These are phyloP conservation scores for Crithidia sp. DNA, from an alignment of 208 protist species.

Conservation along the genomic window DNA sequence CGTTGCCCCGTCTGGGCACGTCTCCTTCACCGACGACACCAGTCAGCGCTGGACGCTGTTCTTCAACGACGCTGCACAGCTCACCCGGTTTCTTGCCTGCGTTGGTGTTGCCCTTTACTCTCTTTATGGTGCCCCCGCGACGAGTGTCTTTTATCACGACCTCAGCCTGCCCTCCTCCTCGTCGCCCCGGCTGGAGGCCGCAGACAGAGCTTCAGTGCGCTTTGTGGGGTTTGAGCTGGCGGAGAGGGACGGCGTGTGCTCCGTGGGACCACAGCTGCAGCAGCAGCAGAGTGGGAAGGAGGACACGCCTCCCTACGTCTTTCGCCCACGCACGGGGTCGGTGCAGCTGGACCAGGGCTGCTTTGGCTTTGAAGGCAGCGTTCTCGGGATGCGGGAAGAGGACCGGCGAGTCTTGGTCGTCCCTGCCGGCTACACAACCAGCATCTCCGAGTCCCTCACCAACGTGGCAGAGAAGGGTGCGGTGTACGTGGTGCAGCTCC, in stretches of 20 bases:
- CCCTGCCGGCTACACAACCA: constrained; percentile 30
- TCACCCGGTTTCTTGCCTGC: constrained; percentile 56
- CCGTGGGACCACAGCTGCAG: constrained; percentile 9
- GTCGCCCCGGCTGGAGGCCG: constrained; percentile 40
- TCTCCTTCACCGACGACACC: constrained; percentile 69
- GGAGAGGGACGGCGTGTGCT: constrained; percentile 27
- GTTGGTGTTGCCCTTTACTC: constrained; percentile 71
- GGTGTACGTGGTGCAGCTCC: constrained; percentile 64
- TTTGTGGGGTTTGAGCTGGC: constrained; percentile 53
- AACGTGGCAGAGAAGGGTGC: constrained; percentile 28
- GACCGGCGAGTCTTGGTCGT: constrained; percentile 54
- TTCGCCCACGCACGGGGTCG: constrained; percentile 47
- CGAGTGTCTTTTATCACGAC: constrained; percentile 48
- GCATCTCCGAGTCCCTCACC: constrained; percentile 32
- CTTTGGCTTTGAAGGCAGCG: constrained; percentile 70
- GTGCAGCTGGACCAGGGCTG: constrained; percentile 39
- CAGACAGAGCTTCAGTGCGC: constrained; percentile 35
- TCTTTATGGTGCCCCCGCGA: constrained; percentile 47
- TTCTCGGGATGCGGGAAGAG: constrained; percentile 67
- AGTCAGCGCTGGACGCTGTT: constrained; percentile 59
- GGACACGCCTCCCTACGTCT: constrained; percentile 41
- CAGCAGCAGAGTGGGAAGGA: constrained; percentile 24
- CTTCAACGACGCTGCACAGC: constrained; percentile 47
- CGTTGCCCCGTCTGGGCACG: constrained; percentile 53
- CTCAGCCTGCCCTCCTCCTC: constrained; percentile 48